Percentiles rank a stretch among this genome's conserved stretches.
phyloP scores from a whole-genome alignment of 2,329 filamentous ascomycete genomes.

The Diplodia scrobiculata region DNA sequence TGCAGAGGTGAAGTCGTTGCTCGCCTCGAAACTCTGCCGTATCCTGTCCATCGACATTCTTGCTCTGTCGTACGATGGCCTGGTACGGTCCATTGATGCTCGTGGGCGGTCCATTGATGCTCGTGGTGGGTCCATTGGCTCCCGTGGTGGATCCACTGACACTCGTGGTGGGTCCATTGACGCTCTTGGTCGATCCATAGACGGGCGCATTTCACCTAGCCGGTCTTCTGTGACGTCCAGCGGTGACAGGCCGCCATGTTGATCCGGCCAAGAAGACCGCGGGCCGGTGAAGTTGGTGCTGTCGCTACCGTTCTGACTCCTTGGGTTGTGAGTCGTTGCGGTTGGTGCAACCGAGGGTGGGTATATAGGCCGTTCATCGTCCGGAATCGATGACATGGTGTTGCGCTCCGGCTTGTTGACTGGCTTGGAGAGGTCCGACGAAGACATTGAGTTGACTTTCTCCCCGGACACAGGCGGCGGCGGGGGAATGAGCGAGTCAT shows the following conservation, averaged over 20 bases:
- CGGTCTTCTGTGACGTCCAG: background rate
- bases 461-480: constrained; percentile 35
- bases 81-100: constrained; percentile 48
- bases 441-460: constrained; percentile 57
- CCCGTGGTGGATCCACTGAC: constrained; percentile 81
- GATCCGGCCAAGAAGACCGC: constrained; percentile 26
- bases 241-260: constrained; percentile 26
- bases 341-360: constrained; percentile 83
- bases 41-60: constrained; percentile 84
- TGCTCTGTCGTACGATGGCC: constrained; percentile 86
- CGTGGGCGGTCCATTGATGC: constrained; percentile 26
- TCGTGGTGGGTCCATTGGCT: constrained; percentile 69
- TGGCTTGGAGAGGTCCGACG: constrained; percentile 57
- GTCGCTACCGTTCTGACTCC: constrained; percentile 88
- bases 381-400: constrained; percentile 67
- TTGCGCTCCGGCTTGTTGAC: constrained; percentile 55
- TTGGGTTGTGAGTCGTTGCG: constrained; percentile 67
- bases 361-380: constrained; percentile 91
- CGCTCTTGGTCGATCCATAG: constrained; percentile 17
- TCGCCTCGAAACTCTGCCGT: constrained; percentile 80
- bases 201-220: constrained; percentile 11
- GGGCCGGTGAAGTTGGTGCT: constrained; percentile 79
- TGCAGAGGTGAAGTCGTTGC: constrained; percentile 87
- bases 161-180: constrained; percentile 59
- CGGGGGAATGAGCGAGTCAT: constrained; percentile 54